Conservation (phyloP, 2,329 filamentous ascomycete genomes). For the Cytospora leucostoma region DNA sequence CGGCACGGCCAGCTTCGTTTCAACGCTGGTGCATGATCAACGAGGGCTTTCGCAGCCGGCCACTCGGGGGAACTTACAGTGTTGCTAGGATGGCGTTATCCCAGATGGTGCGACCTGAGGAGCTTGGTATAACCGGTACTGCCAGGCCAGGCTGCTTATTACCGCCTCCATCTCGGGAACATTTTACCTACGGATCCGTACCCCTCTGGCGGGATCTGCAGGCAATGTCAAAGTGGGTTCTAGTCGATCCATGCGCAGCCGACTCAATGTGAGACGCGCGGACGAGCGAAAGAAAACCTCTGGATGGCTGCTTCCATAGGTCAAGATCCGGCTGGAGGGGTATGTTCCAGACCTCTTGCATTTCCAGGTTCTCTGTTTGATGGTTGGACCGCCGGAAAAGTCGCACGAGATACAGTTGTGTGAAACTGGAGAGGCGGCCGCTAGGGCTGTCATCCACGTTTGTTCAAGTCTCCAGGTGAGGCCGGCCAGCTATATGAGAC, state of each 20-base stretch:
- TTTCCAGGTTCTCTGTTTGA: slow-evolving; percentile 3
- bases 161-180: too few species aligned
- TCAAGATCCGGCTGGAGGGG: slow-evolving; percentile 10
- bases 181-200: background rate
- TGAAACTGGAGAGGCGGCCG: background rate
- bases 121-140: too few species aligned
- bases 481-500: background rate
- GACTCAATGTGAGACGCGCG: slow-evolving; percentile 24
- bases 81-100: too few species aligned
- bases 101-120: too few species aligned
- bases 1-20: too few species aligned
- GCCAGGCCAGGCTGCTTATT: too few species aligned
- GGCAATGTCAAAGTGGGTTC: slow-evolving; percentile 3
- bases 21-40: too few species aligned
- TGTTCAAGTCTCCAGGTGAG: background rate
- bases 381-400: slow-evolving; percentile 2
- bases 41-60: too few species aligned
- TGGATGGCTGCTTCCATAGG: slow-evolving; percentile 18
- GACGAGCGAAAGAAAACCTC: slow-evolving; percentile 16
- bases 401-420: background rate
- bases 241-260: slow-evolving; percentile 24
- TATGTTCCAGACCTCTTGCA: slow-evolving; percentile 25
- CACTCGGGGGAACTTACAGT: too few species aligned
- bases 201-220: slow-evolving; percentile 12
- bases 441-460: background rate